Conservation (phyloP, 2,329 filamentous ascomycete genomes). For the Ophiocordyceps robertsii region DNA sequence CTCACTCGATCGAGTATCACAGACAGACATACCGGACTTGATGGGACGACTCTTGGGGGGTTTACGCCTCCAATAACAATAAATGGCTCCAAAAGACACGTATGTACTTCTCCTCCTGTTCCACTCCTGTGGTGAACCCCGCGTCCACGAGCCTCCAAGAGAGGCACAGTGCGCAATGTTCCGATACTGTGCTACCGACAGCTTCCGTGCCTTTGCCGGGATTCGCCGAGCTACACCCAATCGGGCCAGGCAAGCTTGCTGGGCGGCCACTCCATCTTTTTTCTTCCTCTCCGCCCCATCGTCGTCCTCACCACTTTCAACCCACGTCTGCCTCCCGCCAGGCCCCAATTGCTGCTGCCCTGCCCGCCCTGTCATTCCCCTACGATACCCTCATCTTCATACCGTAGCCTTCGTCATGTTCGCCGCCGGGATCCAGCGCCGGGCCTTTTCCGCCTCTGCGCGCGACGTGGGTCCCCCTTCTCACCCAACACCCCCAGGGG, state of each 20-base stretch:
- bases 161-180: too few species aligned
- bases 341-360: slow-evolving; percentile 2
- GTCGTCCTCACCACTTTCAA: slow-evolving; percentile 8
- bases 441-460: slow-evolving; percentile 70
- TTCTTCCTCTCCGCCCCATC: slow-evolving; percentile 8
- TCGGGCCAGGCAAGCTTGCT: slow-evolving; percentile 1
- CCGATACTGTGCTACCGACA: not conserved
- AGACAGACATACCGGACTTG: too few species aligned
- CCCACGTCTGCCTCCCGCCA: not conserved
- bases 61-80: too few species aligned
- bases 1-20: too few species aligned
- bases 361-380: slow-evolving; percentile 8
- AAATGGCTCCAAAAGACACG: too few species aligned
- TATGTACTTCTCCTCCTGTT: too few species aligned
- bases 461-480: slow-evolving; percentile 48
- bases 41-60: too few species aligned
- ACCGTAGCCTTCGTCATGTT: slow-evolving; percentile 47
- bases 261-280: slow-evolving; percentile 4
- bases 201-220: slow-evolving; percentile 2
- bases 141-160: too few species aligned
- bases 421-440: slow-evolving; percentile 56
- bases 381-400: slow-evolving; percentile 7
- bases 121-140: too few species aligned
- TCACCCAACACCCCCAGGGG: not conserved
- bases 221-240: slow-evolving; percentile 11